These are phyloP conservation scores for Arachis stenosperma DNA, from an alignment of 306 rosid genomes.

Conservation along the genomic window DNA sequence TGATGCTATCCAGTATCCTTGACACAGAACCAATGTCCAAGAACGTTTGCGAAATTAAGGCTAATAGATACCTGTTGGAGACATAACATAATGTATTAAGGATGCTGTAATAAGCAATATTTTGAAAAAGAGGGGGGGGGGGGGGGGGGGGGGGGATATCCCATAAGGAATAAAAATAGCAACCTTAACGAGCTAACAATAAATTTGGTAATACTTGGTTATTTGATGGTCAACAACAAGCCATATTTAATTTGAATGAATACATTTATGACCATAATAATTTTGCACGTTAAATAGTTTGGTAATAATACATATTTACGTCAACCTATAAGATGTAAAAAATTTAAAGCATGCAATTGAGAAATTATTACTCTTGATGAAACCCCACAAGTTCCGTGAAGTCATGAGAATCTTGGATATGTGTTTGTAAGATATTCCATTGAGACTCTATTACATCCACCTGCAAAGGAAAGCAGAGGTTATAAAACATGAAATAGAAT, in stretches of 20 bases:
- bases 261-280: not conserved
- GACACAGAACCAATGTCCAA: constrained; percentile 97
- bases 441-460: constrained; percentile 98
- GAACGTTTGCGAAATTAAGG: constrained; percentile 93
- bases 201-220: no score
- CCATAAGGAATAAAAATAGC: constrained; percentile 31
- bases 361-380: constrained; percentile 81
- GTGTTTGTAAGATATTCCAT: constrained; percentile 92
- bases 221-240: constrained; percentile 19
- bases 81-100: constrained; percentile 20
- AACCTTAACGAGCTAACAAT: not conserved
- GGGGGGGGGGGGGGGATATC: not conserved
- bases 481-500: constrained; percentile 24
- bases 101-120: constrained; percentile 16
- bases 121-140: not conserved
- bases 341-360: constrained; percentile 14
- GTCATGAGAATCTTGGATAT: constrained; percentile 89
- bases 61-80: constrained; percentile 73
- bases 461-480: constrained; percentile 52
- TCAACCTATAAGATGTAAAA: constrained; percentile 7
- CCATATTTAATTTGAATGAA: constrained; percentile 18
- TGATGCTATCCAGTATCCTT: constrained; percentile 91
- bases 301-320: constrained; percentile 17
- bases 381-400: constrained; percentile 88
- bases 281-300: constrained; percentile 20